These are phyloP conservation scores for Blastomyces parvus DNA, from an alignment of 2,329 filamentous ascomycete genomes.

Conservation along the genomic window DNA sequence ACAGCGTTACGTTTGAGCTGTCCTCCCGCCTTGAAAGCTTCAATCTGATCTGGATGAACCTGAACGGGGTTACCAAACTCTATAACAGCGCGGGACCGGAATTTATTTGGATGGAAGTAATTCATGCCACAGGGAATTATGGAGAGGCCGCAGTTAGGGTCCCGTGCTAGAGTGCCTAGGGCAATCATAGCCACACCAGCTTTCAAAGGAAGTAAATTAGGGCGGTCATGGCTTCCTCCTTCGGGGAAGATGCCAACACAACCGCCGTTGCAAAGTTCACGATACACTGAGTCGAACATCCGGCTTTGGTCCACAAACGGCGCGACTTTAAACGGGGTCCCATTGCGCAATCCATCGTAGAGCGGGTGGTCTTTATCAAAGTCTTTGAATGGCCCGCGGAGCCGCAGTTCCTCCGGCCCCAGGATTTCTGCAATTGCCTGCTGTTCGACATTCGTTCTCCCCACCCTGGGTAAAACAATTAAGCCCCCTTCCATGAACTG, in stretches of 20 bases:
- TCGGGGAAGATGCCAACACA: conserved; percentile 86
- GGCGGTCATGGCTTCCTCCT: conserved; percentile 77
- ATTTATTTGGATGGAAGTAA: conserved; percentile 88
- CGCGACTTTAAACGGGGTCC: conserved; percentile 66
- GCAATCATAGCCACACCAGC: conserved; percentile 88
- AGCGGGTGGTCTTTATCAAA: conserved; percentile 48
- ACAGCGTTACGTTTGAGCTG: conserved; percentile 63
- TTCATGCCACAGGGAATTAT: conserved; percentile 93
- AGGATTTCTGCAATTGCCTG: conserved; percentile 62
- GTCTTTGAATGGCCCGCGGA: conserved; percentile 71
- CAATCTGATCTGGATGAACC: conserved; percentile 61
- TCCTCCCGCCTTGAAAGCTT: conserved; percentile 62
- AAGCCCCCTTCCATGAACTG: conserved; percentile 63
- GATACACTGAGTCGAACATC: conserved; percentile 77
- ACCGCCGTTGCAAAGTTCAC: conserved; percentile 62
- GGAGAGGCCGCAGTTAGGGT: conserved; percentile 69
- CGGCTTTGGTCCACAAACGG: conserved; percentile 77
- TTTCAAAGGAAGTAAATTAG: conserved; percentile 73
- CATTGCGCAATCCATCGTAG: conserved; percentile 38
- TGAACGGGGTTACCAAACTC: conserved; percentile 76
- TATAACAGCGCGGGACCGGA: conserved; percentile 74
- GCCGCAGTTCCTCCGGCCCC: conserved; percentile 59
- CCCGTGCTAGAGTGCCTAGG: conserved; percentile 63
- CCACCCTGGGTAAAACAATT: conserved; percentile 62
- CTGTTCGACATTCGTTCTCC: conserved; percentile 63